phyloP scores from a whole-genome alignment of 176 grass and related monocot species.

The Paspalum vaginatum region DNA sequence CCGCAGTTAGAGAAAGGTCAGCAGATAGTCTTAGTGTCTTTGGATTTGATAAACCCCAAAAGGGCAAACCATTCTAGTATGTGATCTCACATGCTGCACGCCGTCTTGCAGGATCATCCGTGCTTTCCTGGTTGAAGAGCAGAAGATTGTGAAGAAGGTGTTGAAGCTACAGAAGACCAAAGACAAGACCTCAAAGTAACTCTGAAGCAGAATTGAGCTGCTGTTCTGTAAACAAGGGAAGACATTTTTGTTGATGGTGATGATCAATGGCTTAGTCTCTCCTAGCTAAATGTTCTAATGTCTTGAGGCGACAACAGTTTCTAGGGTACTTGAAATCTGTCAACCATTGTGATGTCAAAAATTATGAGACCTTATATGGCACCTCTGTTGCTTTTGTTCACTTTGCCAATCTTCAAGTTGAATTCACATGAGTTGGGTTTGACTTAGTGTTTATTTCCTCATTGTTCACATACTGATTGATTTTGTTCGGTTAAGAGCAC shows the following conservation, averaged over 20 bases:
- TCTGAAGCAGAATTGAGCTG: conserved; percentile 18
- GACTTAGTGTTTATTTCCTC: not conserved
- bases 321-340: conserved; percentile 47
- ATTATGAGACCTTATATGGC: conserved; percentile 53
- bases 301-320: conserved; percentile 46
- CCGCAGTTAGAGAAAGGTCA: conserved; percentile 70
- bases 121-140: conserved; percentile 94
- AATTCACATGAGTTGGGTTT: conserved; percentile 36
- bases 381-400: conserved; percentile 45
- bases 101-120: conserved; percentile 68
- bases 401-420: conserved; percentile 38
- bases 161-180: conserved; percentile 94
- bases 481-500: too few species aligned
- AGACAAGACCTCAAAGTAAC: conserved; percentile 72
- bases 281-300: conserved; percentile 53
- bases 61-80: not conserved
- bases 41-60: not conserved
- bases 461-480: not conserved
- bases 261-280: conserved; percentile 58
- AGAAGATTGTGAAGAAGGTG: conserved; percentile 99
- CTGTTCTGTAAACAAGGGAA: conserved; percentile 53
- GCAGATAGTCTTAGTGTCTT: not conserved
- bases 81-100: not conserved
- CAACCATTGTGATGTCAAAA: conserved; percentile 43
- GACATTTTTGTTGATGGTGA: conserved; percentile 63